Base-by-base conservation (phyloP, 192 early-diverging fungal genomes). In the Podila minutissima region DNA sequence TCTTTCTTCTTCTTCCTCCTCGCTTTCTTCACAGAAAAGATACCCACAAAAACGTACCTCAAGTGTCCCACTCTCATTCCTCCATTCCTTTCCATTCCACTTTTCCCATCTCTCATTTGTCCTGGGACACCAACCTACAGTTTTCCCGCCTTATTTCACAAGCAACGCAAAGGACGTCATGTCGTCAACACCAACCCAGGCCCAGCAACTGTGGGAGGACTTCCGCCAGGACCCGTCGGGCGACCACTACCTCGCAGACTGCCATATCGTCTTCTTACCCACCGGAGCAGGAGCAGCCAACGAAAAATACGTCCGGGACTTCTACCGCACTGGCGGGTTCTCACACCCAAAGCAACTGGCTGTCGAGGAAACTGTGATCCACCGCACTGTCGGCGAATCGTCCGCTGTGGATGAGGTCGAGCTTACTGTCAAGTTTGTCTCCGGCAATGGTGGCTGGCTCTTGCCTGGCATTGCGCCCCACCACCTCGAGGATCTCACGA, bases 341-440 rank as follows among this genome's bases (percentile, higher is more conserved):
- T 79, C 76, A 0, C 76, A 79, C 46, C 41, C 76, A 4, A 79
- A 79, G 31, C 64, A 64, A 17, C 50, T 85, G 12, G 37, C n/a
- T 2, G 72, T 85, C 1, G 74, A 79, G n/a, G 84, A 85, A 62
- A 74, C 53, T 28, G 61, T 79, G 8, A 67, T 85, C 20, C 63
- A 75, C n/a, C 59, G 64, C 13, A 85, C 84, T 26, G 68, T 85
- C 6, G 79, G 79, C 17, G 66, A 74, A 33, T 72, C 75, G 19
- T 78, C 84, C 10, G 72, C 82, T 15, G 84, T 85, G 13, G 84
- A 85, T 72, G 84, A 85, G 37, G 72, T 82, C 19, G 84, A 83
- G 53, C 66, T 77, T 19, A 85, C 79, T 1, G 76, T 85, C 70
- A 78, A 82, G 59, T 85, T 85, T 74, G 65, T 83, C 66, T 74